phyloP scores from a whole-genome alignment of 768 basidiomycete species.

The Mycena polygramma region DNA sequence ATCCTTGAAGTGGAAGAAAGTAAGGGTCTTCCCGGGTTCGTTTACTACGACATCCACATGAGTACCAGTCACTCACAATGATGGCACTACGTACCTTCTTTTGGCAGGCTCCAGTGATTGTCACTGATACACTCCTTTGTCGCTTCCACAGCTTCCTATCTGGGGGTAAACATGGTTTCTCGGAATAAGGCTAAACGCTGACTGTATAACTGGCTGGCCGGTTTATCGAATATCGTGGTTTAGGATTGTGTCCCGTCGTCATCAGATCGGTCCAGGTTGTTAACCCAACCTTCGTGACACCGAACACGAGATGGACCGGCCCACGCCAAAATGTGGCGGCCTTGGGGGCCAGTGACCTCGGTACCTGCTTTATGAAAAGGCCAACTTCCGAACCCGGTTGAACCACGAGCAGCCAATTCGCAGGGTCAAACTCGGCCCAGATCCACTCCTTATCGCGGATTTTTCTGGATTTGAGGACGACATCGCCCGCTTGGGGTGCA shows the following conservation, averaged over 20 bases:
- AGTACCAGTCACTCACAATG: neutral
- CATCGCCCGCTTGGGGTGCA: neutral
- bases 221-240: neutral
- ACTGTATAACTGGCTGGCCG: slow-evolving; percentile 17
- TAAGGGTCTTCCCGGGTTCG: slow-evolving; percentile 5
- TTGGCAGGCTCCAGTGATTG: neutral
- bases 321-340: slow-evolving; percentile 16
- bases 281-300: neutral
- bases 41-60: neutral
- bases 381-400: slow-evolving; percentile 11
- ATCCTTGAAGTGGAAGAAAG: slow-evolving; percentile 3
- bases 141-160: slow-evolving; percentile 10
- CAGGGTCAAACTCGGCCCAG: slow-evolving; percentile 20
- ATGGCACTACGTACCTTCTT: neutral
- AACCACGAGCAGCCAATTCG: slow-evolving; percentile 18
- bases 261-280: neutral
- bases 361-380: neutral
- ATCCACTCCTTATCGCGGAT: slow-evolving; percentile 10
- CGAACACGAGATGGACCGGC: slow-evolving; percentile 12
- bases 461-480: slow-evolving; percentile 5
- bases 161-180: too few species aligned
- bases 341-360: neutral
- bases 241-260: too few species aligned
- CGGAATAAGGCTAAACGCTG: too few species aligned
- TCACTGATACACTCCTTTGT: neutral